Evolutionary conservation across 2,329 filamentous ascomycete species (phyloP).

Genomic region (Aspergillus melleus): DNA sequence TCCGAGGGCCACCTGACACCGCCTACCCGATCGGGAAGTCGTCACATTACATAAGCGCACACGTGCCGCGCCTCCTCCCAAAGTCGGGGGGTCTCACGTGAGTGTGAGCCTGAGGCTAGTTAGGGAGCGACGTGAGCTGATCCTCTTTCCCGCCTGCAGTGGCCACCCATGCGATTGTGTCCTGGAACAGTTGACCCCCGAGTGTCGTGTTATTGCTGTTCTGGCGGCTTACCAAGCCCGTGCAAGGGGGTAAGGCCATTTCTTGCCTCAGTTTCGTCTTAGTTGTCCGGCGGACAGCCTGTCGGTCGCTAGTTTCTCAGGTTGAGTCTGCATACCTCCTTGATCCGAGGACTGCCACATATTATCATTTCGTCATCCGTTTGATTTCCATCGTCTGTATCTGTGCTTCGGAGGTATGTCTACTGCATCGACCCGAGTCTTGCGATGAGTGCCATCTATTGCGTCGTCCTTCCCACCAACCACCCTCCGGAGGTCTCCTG

Average conservation of each 20-base stretch:
- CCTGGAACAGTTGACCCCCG: conserved; percentile 22
- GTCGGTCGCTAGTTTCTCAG: conserved; percentile 28
- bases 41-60: conserved; percentile 4
- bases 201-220: conserved; percentile 21
- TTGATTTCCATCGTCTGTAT: conserved; percentile 13
- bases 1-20: conserved; percentile 15
- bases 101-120: conserved; percentile 15
- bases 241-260: conserved; percentile 33
- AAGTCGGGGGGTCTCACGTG: conserved; percentile 15
- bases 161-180: conserved; percentile 28
- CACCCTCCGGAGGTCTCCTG: conserved; percentile 3
- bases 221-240: conserved; percentile 28
- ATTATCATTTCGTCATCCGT: conserved; percentile 16
- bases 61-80: conserved; percentile 4
- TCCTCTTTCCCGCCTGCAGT: conserved; percentile 22
- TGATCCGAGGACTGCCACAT: conserved; percentile 24
- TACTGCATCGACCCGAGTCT: conserved; percentile 5
- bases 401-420: conserved; percentile 19
- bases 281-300: conserved; percentile 22
- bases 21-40: conserved; percentile 8
- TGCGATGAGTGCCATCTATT: conserved; percentile 1
- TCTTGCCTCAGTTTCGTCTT: conserved; percentile 26
- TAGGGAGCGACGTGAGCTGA: conserved; percentile 21
- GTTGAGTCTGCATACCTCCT: conserved; percentile 32
- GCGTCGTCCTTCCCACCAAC: background rate